These are phyloP conservation scores for Cyclotella cryptica DNA, from an alignment of 108 stramenopile species.

Conservation along the genomic window DNA sequence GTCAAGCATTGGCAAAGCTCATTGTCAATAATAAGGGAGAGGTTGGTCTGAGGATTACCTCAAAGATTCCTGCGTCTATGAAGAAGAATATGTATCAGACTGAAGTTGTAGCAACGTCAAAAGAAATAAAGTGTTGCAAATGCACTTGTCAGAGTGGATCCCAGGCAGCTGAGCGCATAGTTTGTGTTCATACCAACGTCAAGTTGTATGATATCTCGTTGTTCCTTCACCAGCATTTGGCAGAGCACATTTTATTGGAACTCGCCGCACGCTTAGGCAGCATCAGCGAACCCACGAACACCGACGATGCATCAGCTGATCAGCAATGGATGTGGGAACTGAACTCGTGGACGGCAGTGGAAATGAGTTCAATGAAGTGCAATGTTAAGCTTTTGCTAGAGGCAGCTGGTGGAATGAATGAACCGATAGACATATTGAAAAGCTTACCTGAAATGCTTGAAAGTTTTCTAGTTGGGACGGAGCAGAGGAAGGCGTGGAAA, in stretches of 20 bases:
- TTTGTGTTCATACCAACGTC: not conserved
- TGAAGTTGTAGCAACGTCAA: not conserved
- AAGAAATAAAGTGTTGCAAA: not conserved
- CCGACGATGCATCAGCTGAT: no score
- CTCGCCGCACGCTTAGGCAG: not conserved
- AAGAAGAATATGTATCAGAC: conserved; percentile 9
- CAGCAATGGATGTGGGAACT: not conserved
- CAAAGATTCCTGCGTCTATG: conserved; percentile 24
- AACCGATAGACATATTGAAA: not conserved
- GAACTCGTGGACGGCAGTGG: not conserved
- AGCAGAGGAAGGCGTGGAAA: conserved; percentile 23
- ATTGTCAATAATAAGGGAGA: not conserved
- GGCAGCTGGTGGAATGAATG: no score
- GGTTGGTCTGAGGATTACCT: conserved; percentile 4
- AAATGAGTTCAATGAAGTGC: no score
- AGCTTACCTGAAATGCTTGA: not conserved
- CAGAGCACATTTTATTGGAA: conserved; percentile 16
- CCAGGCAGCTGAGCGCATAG: not conserved
- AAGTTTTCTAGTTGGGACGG: conserved; percentile 9
- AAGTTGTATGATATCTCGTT: not conserved
- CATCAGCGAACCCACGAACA: not conserved
- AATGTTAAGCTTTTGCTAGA: no score
- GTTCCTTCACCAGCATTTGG: conserved; percentile 5
- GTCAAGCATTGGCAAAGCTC: not conserved
- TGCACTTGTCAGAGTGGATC: conserved; percentile 1